Evolutionary conservation across 768 basidiomycete genomes (phyloP).

Genomic region (Suillus spraguei): DNA sequence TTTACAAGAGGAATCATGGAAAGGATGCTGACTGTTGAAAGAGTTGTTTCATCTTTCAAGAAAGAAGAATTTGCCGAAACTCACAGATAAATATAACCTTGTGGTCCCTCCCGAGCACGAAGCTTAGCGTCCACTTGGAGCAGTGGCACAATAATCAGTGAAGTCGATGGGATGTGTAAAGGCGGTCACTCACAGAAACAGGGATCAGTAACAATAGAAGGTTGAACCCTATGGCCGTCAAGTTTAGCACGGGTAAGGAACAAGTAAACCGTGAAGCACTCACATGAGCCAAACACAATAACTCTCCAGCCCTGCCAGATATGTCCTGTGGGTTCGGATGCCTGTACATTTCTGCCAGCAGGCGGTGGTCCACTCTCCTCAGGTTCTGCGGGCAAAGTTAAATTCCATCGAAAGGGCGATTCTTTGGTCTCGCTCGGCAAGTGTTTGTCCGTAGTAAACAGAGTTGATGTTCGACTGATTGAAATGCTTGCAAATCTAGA

Average conservation of each 20-base stretch:
- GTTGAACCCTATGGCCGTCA: constrained; percentile 62
- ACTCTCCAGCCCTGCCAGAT: constrained; percentile 54
- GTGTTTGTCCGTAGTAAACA: constrained; percentile 23
- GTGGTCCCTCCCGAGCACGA: constrained; percentile 49
- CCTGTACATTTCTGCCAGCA: constrained; percentile 9
- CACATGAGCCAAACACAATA: constrained; percentile 60
- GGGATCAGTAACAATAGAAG: constrained; percentile 67
- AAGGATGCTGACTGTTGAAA: constrained; percentile 56
- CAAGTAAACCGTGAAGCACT: constrained; percentile 21
- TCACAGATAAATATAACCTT: constrained; percentile 64
- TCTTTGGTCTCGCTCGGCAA: constrained; percentile 26
- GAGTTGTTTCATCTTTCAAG: not conserved
- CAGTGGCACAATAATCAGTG: constrained; percentile 4
- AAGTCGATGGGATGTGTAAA: not conserved
- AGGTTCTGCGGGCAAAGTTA: constrained; percentile 22
- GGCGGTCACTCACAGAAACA: constrained; percentile 53
- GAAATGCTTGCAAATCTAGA: constrained; percentile 28
- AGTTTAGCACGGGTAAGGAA: not conserved
- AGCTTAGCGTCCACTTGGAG: constrained; percentile 56
- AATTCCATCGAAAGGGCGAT: constrained; percentile 35
- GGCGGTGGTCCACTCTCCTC: constrained; percentile 8
- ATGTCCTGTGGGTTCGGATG: constrained; percentile 13
- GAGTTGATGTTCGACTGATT: constrained; percentile 22
- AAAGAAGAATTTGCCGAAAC: constrained; percentile 22
- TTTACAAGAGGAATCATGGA: constrained; percentile 81